Base-by-base conservation (phyloP, 345 rosid species). In the Bruguiera parviflora region DNA sequence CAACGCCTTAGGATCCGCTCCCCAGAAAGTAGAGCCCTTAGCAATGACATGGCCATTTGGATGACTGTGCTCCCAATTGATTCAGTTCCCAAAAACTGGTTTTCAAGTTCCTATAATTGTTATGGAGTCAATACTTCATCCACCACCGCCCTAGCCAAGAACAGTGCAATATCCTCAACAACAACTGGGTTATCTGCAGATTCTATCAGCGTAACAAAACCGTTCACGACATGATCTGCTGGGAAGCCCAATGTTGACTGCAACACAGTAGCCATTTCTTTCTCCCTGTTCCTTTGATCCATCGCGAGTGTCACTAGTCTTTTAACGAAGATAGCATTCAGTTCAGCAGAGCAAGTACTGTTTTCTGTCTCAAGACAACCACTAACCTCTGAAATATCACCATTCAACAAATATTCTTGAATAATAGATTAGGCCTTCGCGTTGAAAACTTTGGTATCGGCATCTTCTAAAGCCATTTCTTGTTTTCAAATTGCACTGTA, bases 221-320 rank as follows among this genome's bases (percentile, higher is more conserved):
- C 97, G 13, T 70, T 83, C 35, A 82, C 79, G 4, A 85, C 86
- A 71, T 88, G 92, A 60, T 92, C 94, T 4, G 85, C 69, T 13
- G 92, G 90, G 76, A 89, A 86, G 64, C 77, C 82, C 57, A 92
- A 74, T 24, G 96, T 88, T 47, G 88, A 89, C 18, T 89, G 70
- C 55, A 92, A 74, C 64, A 89, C 86, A 51, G 90, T 89, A 31
- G 97, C 94, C 97, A 89, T 92, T 77, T 89, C 97, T 67, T 88
- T 92, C 81, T 92, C 97, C 73, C 96, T 81, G 47, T 92, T 89
- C 79, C 89, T 92, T 46, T 90, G 69, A 39, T 92, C 97, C 96
- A 92, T 92, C 32, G 96, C 90, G 31, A 89, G 70, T 53, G 92
- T 92, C 75, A 92, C 82, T 66, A 89, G 72, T 74, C 73, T 88